Conservation (phyloP, 2,329 filamentous ascomycete genomes). For the Colletotrichum neosansevieriae region DNA sequence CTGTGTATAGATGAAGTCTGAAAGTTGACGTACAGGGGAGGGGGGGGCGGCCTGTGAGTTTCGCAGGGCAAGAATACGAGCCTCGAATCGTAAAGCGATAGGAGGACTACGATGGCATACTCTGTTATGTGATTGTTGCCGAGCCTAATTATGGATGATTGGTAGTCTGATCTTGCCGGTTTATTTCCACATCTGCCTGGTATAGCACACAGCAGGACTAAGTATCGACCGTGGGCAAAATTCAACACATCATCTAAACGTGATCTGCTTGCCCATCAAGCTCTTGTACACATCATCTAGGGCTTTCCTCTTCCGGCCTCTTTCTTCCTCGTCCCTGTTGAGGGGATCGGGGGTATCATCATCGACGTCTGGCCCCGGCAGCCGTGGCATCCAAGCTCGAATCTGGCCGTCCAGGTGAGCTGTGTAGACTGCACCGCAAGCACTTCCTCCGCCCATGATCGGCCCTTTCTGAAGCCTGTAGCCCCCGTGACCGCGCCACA, state of each 20-base stretch:
- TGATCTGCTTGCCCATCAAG: constrained; percentile 79
- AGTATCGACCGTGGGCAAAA: neutral
- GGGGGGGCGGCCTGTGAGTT: neutral
- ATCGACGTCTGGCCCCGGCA: constrained; percentile 63
- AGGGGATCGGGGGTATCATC: constrained; percentile 56
- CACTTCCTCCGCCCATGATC: constrained; percentile 69
- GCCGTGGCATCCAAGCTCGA: constrained; percentile 77
- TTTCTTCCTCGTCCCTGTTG: constrained; percentile 58
- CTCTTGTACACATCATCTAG: constrained; percentile 84
- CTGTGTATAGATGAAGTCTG: neutral
- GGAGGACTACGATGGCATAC: neutral
- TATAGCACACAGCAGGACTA: no score
- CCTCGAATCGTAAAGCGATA: neutral
- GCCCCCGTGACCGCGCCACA: constrained; percentile 76
- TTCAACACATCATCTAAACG: constrained; percentile 58
- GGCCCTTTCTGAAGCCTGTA: constrained; percentile 67
- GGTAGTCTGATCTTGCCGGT: neutral
- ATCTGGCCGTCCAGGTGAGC: constrained; percentile 88
- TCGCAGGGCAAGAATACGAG: constrained; percentile 3
- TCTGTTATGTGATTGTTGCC: no score
- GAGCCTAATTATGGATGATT: neutral
- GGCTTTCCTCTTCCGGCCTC: constrained; percentile 77
- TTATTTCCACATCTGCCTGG: neutral
- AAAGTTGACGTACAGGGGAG: neutral
- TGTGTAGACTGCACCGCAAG: constrained; percentile 75